These are phyloP conservation scores for Rhododendron griersonianum DNA, from an alignment of 148 eudicot genomes.

Conservation along the genomic window DNA sequence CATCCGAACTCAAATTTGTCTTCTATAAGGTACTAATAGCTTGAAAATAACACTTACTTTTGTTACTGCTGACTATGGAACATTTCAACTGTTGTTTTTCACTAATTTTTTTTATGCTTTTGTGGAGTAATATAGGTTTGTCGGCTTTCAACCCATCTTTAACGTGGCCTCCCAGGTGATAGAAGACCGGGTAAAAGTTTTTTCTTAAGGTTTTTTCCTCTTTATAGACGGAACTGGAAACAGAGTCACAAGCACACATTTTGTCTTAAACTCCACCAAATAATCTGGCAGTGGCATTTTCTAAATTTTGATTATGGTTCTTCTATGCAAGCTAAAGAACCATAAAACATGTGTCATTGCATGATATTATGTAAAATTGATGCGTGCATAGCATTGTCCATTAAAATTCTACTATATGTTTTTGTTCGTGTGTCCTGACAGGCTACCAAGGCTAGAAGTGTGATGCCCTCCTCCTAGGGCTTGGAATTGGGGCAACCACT, in stretches of 20 bases:
- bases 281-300: background rate
- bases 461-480: conserved; percentile 52
- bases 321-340: background rate
- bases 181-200: conserved; percentile 33
- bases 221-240: background rate
- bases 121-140: conserved; percentile 21
- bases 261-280: background rate
- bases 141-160: conserved; percentile 38
- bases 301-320: background rate
- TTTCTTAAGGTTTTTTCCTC: background rate
- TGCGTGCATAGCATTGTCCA: background rate
- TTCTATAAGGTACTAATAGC: conserved; percentile 24
- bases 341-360: background rate
- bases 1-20: conserved; percentile 43
- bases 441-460: conserved; percentile 52
- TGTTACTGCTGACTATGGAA: background rate
- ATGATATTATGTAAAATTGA: background rate
- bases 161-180: conserved; percentile 48
- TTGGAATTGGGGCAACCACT: conserved; percentile 62
- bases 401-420: background rate
- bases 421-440: background rate
- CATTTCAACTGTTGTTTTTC: background rate
- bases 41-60: background rate
- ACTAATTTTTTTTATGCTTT: background rate
- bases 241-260: background rate